Evolutionary conservation across 2,329 filamentous ascomycete genomes (phyloP).

Genomic region (Alternaria brassicicola): DNA sequence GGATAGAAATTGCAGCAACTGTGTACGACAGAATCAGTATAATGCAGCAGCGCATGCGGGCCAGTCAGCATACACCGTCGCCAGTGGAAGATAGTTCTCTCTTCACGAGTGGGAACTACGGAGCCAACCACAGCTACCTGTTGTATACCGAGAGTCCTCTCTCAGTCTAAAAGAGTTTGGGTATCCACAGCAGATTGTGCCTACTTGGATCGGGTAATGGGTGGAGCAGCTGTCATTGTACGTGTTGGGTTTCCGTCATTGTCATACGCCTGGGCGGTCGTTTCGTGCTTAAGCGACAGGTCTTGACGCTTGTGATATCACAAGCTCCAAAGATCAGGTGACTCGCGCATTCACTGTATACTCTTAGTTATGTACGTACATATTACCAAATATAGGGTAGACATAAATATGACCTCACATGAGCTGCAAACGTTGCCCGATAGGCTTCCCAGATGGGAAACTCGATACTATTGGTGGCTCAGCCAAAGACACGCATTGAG

Average conservation of each 20-base stretch:
- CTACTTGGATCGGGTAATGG: background rate
- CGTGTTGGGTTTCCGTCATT: background rate
- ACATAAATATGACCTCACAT: background rate
- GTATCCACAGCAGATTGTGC: too few relatives aligned
- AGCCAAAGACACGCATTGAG: background rate
- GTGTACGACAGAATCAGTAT: background rate
- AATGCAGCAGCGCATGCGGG: background rate
- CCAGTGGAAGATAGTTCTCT: background rate
- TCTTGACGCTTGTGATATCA: background rate
- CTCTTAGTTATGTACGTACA: background rate
- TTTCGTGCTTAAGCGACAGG: background rate
- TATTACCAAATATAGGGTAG: constrained; percentile 7
- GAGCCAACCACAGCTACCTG: background rate
- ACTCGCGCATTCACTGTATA: background rate
- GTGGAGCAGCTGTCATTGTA: background rate
- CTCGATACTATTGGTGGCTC: background rate
- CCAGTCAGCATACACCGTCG: background rate
- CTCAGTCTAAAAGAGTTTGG: background rate
- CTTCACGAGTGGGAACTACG: background rate
- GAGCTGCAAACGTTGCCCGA: background rate
- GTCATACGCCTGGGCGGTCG: background rate
- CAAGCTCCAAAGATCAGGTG: background rate
- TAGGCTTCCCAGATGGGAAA: background rate
- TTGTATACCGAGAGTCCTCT: background rate
- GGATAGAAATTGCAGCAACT: constrained; percentile 20